phyloP scores from a whole-genome alignment of 1,284 basidiomycete genomes.

The Tylopilus orsonianus region DNA sequence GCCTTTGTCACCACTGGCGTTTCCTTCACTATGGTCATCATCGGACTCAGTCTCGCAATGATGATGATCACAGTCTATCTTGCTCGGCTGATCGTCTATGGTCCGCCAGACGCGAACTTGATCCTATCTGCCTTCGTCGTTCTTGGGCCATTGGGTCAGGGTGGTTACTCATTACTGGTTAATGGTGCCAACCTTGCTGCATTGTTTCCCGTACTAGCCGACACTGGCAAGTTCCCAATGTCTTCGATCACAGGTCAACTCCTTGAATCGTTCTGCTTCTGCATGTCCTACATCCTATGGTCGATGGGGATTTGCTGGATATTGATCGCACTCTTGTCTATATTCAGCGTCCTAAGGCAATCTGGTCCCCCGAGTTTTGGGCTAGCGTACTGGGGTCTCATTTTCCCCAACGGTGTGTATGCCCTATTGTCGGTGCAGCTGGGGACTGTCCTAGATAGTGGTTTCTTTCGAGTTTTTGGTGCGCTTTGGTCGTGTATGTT shows the following conservation, averaged over 20 bases:
- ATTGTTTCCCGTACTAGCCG: constrained; percentile 40
- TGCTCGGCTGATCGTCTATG: constrained; percentile 40
- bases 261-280: constrained; percentile 41
- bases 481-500: constrained; percentile 36
- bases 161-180: constrained; percentile 54
- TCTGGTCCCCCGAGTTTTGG: constrained; percentile 37
- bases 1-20: constrained; percentile 53
- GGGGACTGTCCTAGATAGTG: constrained; percentile 44
- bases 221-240: constrained; percentile 32
- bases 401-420: constrained; percentile 53
- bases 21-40: constrained; percentile 50
- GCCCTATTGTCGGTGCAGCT: constrained; percentile 47
- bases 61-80: constrained; percentile 49
- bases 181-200: constrained; percentile 46
- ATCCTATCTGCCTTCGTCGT: constrained; percentile 53
- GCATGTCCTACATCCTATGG: constrained; percentile 44
- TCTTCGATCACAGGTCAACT: constrained; percentile 36
- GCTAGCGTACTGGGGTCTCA: constrained; percentile 48
- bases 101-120: constrained; percentile 41
- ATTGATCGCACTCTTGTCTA: constrained; percentile 37
- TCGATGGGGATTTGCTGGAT: constrained; percentile 49
- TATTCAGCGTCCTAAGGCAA: constrained; percentile 31
- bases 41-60: constrained; percentile 49
- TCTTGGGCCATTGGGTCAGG: constrained; percentile 41
- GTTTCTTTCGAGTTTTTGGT: constrained; percentile 44